These are phyloP conservation scores for Fusarium succisae DNA, from an alignment of 2,329 filamentous ascomycete species.

Conservation along the genomic window DNA sequence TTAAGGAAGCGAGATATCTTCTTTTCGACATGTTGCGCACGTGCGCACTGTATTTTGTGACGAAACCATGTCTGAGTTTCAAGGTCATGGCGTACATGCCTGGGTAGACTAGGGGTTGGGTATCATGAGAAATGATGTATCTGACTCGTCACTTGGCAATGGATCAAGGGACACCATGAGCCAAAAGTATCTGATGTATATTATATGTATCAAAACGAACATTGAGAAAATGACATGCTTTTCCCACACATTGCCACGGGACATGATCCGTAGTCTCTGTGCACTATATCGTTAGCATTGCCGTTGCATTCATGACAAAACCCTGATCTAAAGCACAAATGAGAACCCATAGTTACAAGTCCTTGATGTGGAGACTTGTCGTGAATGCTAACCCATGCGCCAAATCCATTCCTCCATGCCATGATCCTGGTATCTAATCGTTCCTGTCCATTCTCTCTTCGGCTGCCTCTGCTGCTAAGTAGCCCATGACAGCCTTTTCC, in stretches of 20 bases:
- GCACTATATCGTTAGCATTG: neutral
- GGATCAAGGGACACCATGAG: constrained; percentile 9
- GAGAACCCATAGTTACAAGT: neutral
- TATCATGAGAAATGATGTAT: constrained; percentile 12
- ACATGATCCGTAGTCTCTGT: neutral
- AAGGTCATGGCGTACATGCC: constrained; percentile 6
- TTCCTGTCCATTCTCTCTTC: constrained; percentile 44
- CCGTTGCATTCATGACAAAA: neutral
- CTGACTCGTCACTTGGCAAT: constrained; percentile 11
- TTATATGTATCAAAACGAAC: constrained; percentile 37
- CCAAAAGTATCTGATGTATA: constrained; percentile 35
- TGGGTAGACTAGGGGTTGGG: constrained; percentile 25
- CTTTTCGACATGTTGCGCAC: neutral
- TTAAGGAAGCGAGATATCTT: constrained; percentile 32
- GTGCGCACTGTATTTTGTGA: constrained; percentile 7
- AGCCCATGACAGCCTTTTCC: constrained; percentile 51
- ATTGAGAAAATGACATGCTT: constrained; percentile 25
- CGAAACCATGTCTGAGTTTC: constrained; percentile 12
- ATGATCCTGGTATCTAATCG: constrained; percentile 1
- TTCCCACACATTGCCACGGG: neutral
- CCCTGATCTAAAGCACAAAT: neutral
- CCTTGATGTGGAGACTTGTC: neutral
- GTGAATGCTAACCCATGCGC: neutral
- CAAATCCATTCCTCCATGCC: neutral
- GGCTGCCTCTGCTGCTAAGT: constrained; percentile 58